Conservation (phyloP, 2,329 filamentous ascomycete species). For the Phialocephala subalpina region DNA sequence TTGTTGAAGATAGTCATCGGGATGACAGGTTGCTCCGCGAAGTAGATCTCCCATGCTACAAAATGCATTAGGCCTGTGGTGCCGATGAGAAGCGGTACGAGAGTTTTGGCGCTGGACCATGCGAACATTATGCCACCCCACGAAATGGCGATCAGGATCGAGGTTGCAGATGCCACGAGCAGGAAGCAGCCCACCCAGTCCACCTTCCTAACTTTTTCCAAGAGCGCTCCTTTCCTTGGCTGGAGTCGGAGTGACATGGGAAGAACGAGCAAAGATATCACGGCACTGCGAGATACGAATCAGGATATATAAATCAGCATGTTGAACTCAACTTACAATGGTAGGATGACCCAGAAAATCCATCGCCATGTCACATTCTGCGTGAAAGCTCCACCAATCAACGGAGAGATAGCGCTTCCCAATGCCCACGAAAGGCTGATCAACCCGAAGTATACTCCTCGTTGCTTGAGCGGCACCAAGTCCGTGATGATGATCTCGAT, state of each 20-base stretch:
- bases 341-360: conserved; percentile 49
- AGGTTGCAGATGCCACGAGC: conserved; percentile 63
- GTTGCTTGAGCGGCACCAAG: conserved; percentile 49
- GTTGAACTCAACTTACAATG: conserved; percentile 41
- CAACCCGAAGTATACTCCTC: conserved; percentile 46
- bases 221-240: not conserved
- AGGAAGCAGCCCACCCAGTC: conserved; percentile 68
- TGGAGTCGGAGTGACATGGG: conserved; percentile 19
- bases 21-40: conserved; percentile 11
- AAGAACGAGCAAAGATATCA: conserved; percentile 15
- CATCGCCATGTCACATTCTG: conserved; percentile 49
- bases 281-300: conserved; percentile 24
- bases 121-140: conserved; percentile 70
- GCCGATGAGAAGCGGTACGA: conserved; percentile 66
- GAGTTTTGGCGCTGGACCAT: conserved; percentile 66
- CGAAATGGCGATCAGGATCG: conserved; percentile 65
- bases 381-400: not conserved
- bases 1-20: conserved; percentile 13
- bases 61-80: conserved; percentile 56
- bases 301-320: conserved; percentile 10
- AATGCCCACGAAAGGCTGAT: conserved; percentile 37
- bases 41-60: conserved; percentile 38
- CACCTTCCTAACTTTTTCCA: conserved; percentile 48
- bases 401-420: conserved; percentile 22
- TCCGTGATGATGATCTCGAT: conserved; percentile 53